These are phyloP conservation scores for Penicillium soppii DNA, from an alignment of 495 filamentous ascomycete species.

Conservation along the genomic window DNA sequence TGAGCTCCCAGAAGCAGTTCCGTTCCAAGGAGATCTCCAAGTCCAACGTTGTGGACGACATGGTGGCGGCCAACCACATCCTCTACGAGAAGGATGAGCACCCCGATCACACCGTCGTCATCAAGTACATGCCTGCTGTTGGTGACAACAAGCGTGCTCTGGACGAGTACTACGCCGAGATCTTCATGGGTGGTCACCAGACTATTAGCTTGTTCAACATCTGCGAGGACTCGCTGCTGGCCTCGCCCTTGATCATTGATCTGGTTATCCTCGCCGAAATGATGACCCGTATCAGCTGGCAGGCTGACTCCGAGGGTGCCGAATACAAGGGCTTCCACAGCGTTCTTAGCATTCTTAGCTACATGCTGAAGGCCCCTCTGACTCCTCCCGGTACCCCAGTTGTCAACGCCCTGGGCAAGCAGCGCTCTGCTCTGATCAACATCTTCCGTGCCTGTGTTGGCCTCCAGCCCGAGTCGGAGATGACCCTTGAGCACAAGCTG, in stretches of 20 bases:
- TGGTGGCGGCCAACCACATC: conserved; percentile 92
- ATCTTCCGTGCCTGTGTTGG: conserved; percentile 99
- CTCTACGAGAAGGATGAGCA: conserved; percentile 88
- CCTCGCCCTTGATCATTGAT: conserved; percentile 98
- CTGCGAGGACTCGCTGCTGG: conserved; percentile 96
- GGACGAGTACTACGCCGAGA: conserved; percentile 99
- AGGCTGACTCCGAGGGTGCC: conserved; percentile 55
- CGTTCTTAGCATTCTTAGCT: conserved; percentile 95
- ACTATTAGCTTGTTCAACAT: conserved; percentile 98
- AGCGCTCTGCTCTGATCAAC: conserved; percentile 91
- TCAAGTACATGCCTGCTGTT: conserved; percentile 99
- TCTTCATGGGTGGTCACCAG: conserved; percentile 98
- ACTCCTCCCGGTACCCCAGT: conserved; percentile 95
- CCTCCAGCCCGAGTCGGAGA: conserved; percentile 96
- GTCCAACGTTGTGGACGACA: conserved; percentile 98
- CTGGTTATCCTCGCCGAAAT: conserved; percentile 89
- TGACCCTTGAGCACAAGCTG: conserved; percentile 99
- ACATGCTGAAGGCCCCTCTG: conserved; percentile 98
- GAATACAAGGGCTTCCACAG: conserved; percentile 94
- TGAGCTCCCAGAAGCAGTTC: conserved; percentile 97
- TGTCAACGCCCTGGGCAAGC: conserved; percentile 94
- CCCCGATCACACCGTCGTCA: conserved; percentile 86
- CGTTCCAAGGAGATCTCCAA: conserved; percentile 99
- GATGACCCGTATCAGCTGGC: conserved; percentile 98
- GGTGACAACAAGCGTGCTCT: conserved; percentile 98